Percentiles rank a stretch among this genome's conserved stretches.
These are phyloP conservation scores for Abelmoschus esculentus DNA, from an alignment of 345 rosid species.

Conservation along the genomic window DNA sequence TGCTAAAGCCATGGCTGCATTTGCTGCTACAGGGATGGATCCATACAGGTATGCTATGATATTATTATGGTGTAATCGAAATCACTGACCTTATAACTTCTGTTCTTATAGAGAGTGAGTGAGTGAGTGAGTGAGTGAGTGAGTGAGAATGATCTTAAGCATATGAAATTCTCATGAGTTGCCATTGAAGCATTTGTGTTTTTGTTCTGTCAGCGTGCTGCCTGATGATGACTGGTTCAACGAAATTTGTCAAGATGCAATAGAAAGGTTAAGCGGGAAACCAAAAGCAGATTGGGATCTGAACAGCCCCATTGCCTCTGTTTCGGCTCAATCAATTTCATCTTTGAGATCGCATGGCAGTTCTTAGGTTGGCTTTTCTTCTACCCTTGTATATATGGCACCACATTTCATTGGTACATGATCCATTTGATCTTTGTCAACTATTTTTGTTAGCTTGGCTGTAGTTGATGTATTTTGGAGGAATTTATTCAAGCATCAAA, in stretches of 20 bases:
- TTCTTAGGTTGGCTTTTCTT: conserved; percentile 23
- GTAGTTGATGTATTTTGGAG: neutral
- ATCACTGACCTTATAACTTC: no score
- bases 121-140: no score
- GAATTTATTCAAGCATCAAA: neutral
- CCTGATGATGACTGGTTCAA: conserved; percentile 94
- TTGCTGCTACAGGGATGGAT: conserved; percentile 87
- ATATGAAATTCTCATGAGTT: neutral
- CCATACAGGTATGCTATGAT: conserved; percentile 57
- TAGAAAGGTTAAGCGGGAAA: conserved; percentile 83
- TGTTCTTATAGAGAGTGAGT: no score
- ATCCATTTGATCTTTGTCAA: no score
- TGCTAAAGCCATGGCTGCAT: conserved; percentile 68
- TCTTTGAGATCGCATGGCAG: conserved; percentile 92
- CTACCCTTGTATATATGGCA: conserved; percentile 31
- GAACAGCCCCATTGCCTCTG: conserved; percentile 92
- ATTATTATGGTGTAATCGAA: no score
- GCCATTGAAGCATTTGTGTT: conserved; percentile 1
- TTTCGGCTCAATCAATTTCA: conserved; percentile 93
- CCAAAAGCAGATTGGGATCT: conserved; percentile 64
- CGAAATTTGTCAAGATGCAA: conserved; percentile 69
- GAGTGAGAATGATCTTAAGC: no score
- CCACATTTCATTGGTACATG: neutral
- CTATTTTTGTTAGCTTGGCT: neutral
- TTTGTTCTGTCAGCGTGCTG: conserved; percentile 45